Base-by-base conservation (phyloP, 208 protist genomes). In the Leishmania braziliensis region DNA sequence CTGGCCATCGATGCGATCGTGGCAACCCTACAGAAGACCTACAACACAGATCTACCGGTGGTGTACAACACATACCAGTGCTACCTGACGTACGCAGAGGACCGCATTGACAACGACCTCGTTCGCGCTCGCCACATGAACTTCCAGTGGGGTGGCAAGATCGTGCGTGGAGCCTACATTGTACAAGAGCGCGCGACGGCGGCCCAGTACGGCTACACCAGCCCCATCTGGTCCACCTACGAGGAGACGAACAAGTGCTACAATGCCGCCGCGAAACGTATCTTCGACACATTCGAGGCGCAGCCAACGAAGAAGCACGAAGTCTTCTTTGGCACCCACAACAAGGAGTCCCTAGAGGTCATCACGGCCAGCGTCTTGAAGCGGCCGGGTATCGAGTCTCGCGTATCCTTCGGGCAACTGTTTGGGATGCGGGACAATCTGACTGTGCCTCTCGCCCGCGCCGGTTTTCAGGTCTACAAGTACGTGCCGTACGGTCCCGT, bases 11-110 rank as follows among this genome's bases (percentile, higher is more conserved):
- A 99, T 86, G 89, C 92, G 81, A 92, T 99, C 54, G 91, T 92
- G 43, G 76, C 95, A 18, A 79, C 90, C 54, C 88, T 99, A 53
- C 94, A 98, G 90, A 82, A 86, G n/a, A 79, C 90, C 73, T 99
- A 94, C 91, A 99, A 99, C 88, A 88, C 80, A 50, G 73, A 98
- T 26, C 84, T 91, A 46, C 91, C 98, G n/a, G 87, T 95, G 50
- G 91, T 99, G 66, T 99, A 97, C 90, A 99, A 99, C 87, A 99
- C 98, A 46, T 99, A 99, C 86, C 98, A 99, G 89, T 99, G 95
- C 89, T 99, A 99, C 86, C 90, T 99, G 72, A 98, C 93, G 70
- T 97, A 99, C 82, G 90, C 95, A 26, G 83, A 93, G 81, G 85
- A 93, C 56, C 92, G 95, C 77, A 84, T 99, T 58, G 77, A 84